These are phyloP conservation scores for Solidago caesia DNA, from an alignment of 129 eudicot genomes.

Conservation along the genomic window DNA sequence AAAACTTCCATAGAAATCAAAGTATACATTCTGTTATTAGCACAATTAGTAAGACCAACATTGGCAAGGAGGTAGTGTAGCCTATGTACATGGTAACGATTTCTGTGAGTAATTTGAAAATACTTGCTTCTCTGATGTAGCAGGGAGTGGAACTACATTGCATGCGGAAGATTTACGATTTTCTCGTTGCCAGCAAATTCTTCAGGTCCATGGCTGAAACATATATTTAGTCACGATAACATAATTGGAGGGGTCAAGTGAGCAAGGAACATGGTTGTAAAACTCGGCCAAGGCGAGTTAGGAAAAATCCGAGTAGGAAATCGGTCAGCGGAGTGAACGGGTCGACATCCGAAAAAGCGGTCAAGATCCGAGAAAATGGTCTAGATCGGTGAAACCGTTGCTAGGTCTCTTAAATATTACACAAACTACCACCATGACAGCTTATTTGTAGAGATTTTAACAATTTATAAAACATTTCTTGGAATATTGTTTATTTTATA, in stretches of 20 bases:
- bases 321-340: no score
- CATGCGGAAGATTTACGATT: constrained; percentile 63
- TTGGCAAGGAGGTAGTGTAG: constrained; percentile 11
- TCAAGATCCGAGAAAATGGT: no score
- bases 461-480: no score
- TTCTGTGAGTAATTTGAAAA: background rate
- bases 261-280: no score
- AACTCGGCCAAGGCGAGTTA: no score
- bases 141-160: constrained; percentile 30
- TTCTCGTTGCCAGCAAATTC: constrained; percentile 50
- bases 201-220: constrained; percentile 83
- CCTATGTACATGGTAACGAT: constrained; percentile 20
- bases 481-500: no score
- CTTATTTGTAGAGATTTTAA: no score
- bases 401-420: no score
- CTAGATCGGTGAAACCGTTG: no score
- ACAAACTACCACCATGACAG: no score
- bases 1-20: constrained; percentile 1
- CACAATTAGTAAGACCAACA: constrained; percentile 11
- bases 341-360: background rate
- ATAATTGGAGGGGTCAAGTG: no score
- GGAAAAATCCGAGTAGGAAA: no score
- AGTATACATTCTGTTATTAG: constrained; percentile 12
- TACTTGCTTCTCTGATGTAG: constrained; percentile 8
- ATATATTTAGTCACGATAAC: background rate